These are phyloP conservation scores for Chytridiales sp. DNA, from an alignment of 371 early-diverging fungal genomes.

Conservation along the genomic window DNA sequence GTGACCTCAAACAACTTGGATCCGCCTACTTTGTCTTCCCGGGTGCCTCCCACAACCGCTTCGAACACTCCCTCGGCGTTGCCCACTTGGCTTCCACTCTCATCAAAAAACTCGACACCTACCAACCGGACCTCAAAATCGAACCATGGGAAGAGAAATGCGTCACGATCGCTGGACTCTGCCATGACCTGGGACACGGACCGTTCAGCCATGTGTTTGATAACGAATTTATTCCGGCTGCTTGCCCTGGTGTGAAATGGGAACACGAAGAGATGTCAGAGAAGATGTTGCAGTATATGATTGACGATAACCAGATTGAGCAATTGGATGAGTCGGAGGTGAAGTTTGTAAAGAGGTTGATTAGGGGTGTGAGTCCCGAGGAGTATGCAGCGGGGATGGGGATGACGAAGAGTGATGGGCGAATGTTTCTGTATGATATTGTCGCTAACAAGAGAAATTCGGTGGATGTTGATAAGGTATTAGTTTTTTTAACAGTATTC, in stretches of 20 bases:
- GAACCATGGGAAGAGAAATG: conserved; percentile 76
- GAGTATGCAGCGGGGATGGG: conserved; percentile 13
- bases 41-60: conserved; percentile 82
- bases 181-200: conserved; percentile 95
- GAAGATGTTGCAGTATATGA: conserved; percentile 83
- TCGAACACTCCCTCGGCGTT: conserved; percentile 75
- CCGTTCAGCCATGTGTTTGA: conserved; percentile 96
- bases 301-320: conserved; percentile 79
- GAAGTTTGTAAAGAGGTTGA: conserved; percentile 81
- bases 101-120: conserved; percentile 61
- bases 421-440: conserved; percentile 86
- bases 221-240: conserved; percentile 73
- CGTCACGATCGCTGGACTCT: conserved; percentile 88
- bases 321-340: conserved; percentile 49
- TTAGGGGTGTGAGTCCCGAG: conserved; percentile 68
- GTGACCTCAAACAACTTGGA: conserved; percentile 86
- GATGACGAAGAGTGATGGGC: conserved; percentile 26
- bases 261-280: conserved; percentile 87
- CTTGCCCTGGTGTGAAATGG: conserved; percentile 72
- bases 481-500: neutral
- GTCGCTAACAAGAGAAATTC: conserved; percentile 93
- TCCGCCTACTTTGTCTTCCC: conserved; percentile 89
- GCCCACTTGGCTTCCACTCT: conserved; percentile 78
- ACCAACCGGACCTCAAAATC: conserved; percentile 83
- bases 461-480: conserved; percentile 92